Conservation (phyloP, 169 alveolate species). For the Eimeria praecox region DNA sequence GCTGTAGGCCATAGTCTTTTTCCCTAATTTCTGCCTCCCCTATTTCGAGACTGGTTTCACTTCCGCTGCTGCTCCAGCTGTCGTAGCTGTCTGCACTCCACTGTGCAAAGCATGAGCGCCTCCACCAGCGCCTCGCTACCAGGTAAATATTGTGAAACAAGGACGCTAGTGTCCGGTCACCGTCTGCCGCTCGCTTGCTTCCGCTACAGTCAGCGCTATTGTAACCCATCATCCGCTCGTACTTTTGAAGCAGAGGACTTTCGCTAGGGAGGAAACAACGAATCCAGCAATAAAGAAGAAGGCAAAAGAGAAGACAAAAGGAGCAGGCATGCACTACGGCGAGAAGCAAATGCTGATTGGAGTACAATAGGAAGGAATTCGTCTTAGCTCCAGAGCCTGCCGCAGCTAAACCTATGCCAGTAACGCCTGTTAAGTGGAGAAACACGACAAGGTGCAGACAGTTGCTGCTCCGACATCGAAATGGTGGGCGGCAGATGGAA, state of each 20-base stretch:
- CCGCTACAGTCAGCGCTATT: neutral
- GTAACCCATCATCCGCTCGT: slow-evolving; percentile 48
- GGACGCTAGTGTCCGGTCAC: neutral
- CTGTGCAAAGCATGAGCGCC: neutral
- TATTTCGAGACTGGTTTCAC: neutral
- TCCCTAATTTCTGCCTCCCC: slow-evolving; percentile 56
- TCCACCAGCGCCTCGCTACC: neutral
- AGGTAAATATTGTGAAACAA: slow-evolving; percentile 2
- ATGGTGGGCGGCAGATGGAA: slow-evolving; percentile 23
- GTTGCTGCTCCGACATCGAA: slow-evolving; percentile 58
- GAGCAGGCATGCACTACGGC: slow-evolving; percentile 35
- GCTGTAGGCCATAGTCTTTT: slow-evolving; percentile 15
- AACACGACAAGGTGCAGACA: neutral
- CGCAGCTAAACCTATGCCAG: slow-evolving; percentile 56
- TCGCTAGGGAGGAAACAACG: slow-evolving; percentile 34
- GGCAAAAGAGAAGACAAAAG: neutral
- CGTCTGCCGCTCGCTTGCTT: slow-evolving; percentile 5
- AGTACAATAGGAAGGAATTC: slow-evolving; percentile 50
- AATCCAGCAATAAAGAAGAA: neutral
- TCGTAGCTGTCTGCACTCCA: neutral
- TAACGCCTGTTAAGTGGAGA: slow-evolving; percentile 32
- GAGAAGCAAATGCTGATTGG: slow-evolving; percentile 60
- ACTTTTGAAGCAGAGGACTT: slow-evolving; percentile 5
- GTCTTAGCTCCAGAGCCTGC: slow-evolving; percentile 45
- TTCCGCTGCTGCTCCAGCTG: slow-evolving; percentile 56